These are phyloP conservation scores for Fagus sylvatica DNA, from an alignment of 306 rosid genomes.

Conservation along the genomic window DNA sequence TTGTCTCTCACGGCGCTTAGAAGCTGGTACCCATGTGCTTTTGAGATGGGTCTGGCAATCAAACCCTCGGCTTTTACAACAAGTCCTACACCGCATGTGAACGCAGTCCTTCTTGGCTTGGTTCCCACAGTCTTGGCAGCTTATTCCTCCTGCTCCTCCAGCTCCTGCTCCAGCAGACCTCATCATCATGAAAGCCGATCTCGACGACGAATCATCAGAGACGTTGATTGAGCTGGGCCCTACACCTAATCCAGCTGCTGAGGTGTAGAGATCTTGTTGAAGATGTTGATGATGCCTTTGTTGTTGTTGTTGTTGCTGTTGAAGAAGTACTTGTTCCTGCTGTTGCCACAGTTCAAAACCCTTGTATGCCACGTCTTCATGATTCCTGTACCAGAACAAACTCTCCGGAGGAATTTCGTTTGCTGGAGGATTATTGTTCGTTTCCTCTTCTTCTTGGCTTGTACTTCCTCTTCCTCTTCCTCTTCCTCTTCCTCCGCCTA, in stretches of 20 bases:
- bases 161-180: slow-evolving; percentile 35
- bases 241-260: slow-evolving; percentile 58
- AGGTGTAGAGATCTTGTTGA: slow-evolving; percentile 66
- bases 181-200: slow-evolving; percentile 58
- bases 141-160: slow-evolving; percentile 46
- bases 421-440: slow-evolving; percentile 22
- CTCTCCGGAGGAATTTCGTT: slow-evolving; percentile 47
- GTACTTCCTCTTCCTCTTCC: slow-evolving; percentile 28
- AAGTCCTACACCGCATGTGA: slow-evolving; percentile 84
- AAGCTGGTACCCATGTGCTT: slow-evolving; percentile 95
- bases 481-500: slow-evolving; percentile 52
- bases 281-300: slow-evolving; percentile 23
- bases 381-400: slow-evolving; percentile 61
- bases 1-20: slow-evolving; percentile 78
- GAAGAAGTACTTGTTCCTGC: slow-evolving; percentile 43
- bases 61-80: slow-evolving; percentile 91
- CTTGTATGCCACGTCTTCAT: slow-evolving; percentile 50
- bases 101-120: slow-evolving; percentile 92
- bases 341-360: slow-evolving; percentile 85
- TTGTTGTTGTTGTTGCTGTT: slow-evolving; percentile 39
- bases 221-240: slow-evolving; percentile 49
- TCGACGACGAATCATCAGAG: slow-evolving; percentile 63
- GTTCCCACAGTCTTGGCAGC: slow-evolving; percentile 97
- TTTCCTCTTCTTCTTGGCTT: slow-evolving; percentile 15
- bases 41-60: slow-evolving; percentile 83